Evolutionary conservation across 2,329 filamentous ascomycete species (phyloP).

Genomic region (Ophiocordyceps sinensis): DNA sequence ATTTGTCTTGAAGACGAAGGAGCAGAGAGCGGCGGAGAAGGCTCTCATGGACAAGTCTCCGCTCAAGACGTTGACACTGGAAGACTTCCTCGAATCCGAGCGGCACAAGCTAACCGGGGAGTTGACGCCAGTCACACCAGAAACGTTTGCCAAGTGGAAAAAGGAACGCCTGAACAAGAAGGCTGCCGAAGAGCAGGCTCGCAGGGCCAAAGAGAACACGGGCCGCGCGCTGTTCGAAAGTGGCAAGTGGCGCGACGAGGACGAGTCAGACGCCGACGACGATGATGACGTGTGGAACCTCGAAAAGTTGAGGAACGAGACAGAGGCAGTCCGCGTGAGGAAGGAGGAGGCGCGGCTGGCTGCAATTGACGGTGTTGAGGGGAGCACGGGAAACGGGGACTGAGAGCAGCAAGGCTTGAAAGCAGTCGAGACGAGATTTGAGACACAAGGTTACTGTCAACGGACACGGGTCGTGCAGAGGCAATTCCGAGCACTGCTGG

Average conservation of each 20-base stretch:
- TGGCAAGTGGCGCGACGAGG: slow-evolving; percentile 71
- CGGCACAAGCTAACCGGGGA: slow-evolving; percentile 86
- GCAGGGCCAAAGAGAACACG: slow-evolving; percentile 86
- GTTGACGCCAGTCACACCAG: slow-evolving; percentile 84
- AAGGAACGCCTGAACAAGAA: slow-evolving; percentile 90
- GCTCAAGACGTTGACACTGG: slow-evolving; percentile 82
- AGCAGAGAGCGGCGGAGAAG: slow-evolving; percentile 90
- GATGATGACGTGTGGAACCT: slow-evolving; percentile 65
- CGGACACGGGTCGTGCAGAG: slow-evolving; percentile 5
- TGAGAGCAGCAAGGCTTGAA: slow-evolving; percentile 7
- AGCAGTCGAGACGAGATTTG: not conserved
- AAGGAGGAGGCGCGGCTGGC: slow-evolving; percentile 62
- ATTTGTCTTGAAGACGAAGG: slow-evolving; percentile 94
- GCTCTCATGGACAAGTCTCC: slow-evolving; percentile 92
- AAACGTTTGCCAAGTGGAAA: slow-evolving; percentile 95
- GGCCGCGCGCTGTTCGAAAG: slow-evolving; percentile 92
- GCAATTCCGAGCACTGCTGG: slow-evolving; percentile 13
- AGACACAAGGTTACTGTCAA: not conserved
- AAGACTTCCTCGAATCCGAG: slow-evolving; percentile 95
- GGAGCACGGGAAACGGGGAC: not conserved
- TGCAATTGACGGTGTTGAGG: slow-evolving; percentile 13
- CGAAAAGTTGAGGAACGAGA: slow-evolving; percentile 70
- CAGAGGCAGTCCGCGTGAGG: slow-evolving; percentile 56
- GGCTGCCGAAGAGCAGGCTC: slow-evolving; percentile 80
- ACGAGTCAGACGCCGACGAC: slow-evolving; percentile 47